Conservation (phyloP, 202 grass and related monocot genomes). For the Zizania palustris region DNA sequence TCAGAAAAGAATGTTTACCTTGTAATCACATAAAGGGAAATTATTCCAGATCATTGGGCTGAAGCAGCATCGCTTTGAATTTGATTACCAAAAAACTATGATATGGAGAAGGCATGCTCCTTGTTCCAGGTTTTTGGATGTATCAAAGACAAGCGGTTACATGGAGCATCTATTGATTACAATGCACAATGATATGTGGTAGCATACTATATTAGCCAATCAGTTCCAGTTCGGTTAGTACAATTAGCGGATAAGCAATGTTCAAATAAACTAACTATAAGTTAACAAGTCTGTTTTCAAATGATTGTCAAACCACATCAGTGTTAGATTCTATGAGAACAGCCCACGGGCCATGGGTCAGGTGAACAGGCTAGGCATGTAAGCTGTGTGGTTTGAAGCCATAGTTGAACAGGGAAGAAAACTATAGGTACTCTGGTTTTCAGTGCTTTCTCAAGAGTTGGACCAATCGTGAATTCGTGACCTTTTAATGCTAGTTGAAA, state of each 20-base stretch:
- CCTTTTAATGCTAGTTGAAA: background rate
- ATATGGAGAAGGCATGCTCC: background rate
- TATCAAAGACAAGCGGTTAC: constrained; percentile 2
- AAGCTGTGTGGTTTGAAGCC: background rate
- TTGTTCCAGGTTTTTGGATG: background rate
- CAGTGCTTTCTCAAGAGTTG: background rate
- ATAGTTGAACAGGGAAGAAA: background rate
- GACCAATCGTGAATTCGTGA: too few species aligned
- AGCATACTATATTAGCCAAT: constrained; percentile 30
- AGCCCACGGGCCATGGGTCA: background rate
- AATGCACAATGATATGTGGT: constrained; percentile 22
- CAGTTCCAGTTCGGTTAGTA: constrained; percentile 33
- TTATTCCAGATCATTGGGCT: background rate
- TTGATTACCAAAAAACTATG: background rate
- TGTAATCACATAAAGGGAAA: constrained; percentile 2
- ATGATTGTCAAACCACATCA: constrained; percentile 34
- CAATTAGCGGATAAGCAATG: constrained; percentile 39
- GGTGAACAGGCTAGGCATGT: background rate
- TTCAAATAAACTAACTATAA: constrained; percentile 12
- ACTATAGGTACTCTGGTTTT: background rate
- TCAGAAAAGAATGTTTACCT: background rate
- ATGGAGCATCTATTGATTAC: constrained; percentile 6
- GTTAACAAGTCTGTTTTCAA: constrained; percentile 13
- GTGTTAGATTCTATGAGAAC: constrained; percentile 33
- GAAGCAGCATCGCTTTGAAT: background rate